A percentile compares a stretch with the other conserved stretches of the same genome.
Conservation (phyloP, 2,329 filamentous ascomycete species). For the Gaeumannomyces sp. region DNA sequence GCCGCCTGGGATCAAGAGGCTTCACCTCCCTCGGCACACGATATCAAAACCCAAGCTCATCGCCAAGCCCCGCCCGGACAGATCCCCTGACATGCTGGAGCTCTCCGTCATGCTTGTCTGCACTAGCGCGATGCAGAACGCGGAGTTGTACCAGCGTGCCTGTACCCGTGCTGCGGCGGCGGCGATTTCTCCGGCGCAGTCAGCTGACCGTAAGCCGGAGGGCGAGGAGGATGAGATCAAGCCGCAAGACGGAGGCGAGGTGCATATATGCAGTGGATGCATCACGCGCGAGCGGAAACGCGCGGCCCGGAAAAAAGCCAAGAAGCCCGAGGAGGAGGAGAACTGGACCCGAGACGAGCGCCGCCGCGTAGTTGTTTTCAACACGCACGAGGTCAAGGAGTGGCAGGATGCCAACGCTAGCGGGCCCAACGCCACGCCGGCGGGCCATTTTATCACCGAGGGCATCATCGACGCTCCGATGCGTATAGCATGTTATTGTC, state of each 20-base stretch:
- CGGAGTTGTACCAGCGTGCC: slow-evolving; percentile 59
- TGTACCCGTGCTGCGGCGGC: slow-evolving; percentile 50
- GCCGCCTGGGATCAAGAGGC: slow-evolving; percentile 66
- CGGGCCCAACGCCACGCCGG: slow-evolving; percentile 34
- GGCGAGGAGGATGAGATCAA: slow-evolving; percentile 58
- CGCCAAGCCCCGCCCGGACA: slow-evolving; percentile 61
- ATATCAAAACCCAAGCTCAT: slow-evolving; percentile 93
- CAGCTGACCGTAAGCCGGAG: slow-evolving; percentile 32
- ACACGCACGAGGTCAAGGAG: slow-evolving; percentile 79
- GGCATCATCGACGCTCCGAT: slow-evolving; percentile 68
- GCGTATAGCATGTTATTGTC: slow-evolving; percentile 95
- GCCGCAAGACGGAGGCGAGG: slow-evolving; percentile 84
- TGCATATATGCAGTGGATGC: slow-evolving; percentile 87
- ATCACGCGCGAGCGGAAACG: slow-evolving; percentile 87
- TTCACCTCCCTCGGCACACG: slow-evolving; percentile 83
- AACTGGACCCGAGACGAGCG: slow-evolving; percentile 76
- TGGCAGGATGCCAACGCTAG: slow-evolving; percentile 55
- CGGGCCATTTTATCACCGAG: slow-evolving; percentile 18
- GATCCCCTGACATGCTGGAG: slow-evolving; percentile 68
- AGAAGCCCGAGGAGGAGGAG: slow-evolving; percentile 88
- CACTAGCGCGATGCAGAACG: slow-evolving; percentile 81
- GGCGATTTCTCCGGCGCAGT: slow-evolving; percentile 23
- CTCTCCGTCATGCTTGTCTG: slow-evolving; percentile 79
- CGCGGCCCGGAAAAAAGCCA: slow-evolving; percentile 84
- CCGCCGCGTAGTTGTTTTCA: slow-evolving; percentile 82